phyloP scores from a whole-genome alignment of 768 basidiomycete species.

The Serendipita sp. region DNA sequence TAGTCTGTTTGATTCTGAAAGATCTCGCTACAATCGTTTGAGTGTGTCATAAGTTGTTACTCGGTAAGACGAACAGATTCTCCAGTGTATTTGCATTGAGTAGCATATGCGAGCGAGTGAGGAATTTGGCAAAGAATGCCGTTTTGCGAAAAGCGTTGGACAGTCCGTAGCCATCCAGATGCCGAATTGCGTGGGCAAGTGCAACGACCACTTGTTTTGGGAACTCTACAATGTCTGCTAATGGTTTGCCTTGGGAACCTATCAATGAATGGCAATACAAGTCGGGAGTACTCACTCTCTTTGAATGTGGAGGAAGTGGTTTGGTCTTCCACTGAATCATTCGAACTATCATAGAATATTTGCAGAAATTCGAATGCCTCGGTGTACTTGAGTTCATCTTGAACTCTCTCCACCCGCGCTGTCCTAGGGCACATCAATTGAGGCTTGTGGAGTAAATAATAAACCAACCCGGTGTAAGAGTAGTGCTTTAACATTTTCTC shows the following conservation, averaged over 20 bases:
- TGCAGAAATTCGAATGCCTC: constrained; percentile 55
- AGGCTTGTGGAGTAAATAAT: constrained; percentile 21
- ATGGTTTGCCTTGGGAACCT: constrained; percentile 32
- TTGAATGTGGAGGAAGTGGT: constrained; percentile 17
- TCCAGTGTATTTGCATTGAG: constrained; percentile 74
- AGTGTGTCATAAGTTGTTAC: constrained; percentile 12
- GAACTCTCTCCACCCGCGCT: constrained; percentile 49
- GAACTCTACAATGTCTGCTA: constrained; percentile 47
- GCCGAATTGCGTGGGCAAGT: constrained; percentile 52
- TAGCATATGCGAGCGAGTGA: constrained; percentile 67
- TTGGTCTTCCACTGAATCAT: not conserved
- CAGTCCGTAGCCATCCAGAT: constrained; percentile 58
- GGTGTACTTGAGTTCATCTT: constrained; percentile 37
- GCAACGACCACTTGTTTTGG: constrained; percentile 56
- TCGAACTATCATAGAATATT: constrained; percentile 41
- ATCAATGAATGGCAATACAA: not conserved
- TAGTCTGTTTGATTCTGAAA: constrained; percentile 80
- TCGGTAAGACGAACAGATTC: constrained; percentile 34
- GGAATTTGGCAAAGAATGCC: constrained; percentile 63
- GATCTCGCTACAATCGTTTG: constrained; percentile 41
- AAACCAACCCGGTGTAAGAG: constrained; percentile 31
- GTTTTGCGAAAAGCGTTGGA: constrained; percentile 65
- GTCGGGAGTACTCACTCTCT: constrained; percentile 14
- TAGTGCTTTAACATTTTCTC: constrained; percentile 62
- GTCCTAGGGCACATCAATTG: constrained; percentile 20